Conservation (phyloP, 108 stramenopile species). For the Ochromonas danica region DNA sequence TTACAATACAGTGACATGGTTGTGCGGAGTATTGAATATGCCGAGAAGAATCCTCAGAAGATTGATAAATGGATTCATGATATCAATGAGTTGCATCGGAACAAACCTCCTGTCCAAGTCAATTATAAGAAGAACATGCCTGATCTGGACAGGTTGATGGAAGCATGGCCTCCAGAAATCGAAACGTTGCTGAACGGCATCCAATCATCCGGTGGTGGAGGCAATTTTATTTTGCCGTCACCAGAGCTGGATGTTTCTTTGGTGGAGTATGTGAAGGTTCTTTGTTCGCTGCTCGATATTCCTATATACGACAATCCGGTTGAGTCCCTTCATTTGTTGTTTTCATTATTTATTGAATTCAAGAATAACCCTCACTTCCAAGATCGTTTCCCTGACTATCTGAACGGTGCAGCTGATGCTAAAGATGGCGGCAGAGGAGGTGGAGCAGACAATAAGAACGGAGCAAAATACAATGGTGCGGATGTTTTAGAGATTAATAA, state of each 20-base stretch:
- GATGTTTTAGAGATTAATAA: constrained; percentile 30
- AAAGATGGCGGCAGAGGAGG: background rate
- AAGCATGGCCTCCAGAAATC: constrained; percentile 69
- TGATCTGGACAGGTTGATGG: constrained; percentile 68
- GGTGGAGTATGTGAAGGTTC: constrained; percentile 68
- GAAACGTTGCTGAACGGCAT: constrained; percentile 49
- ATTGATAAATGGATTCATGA: constrained; percentile 69
- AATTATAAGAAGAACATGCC: constrained; percentile 69
- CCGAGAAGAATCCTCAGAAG: constrained; percentile 64
- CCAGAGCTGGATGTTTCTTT: constrained; percentile 66
- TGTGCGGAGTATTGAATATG: constrained; percentile 65
- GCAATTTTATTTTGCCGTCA: constrained; percentile 52
- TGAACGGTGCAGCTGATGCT: background rate
- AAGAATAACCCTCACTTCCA: constrained; percentile 52
- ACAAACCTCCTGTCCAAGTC: constrained; percentile 62
- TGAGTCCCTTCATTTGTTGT: constrained; percentile 62
- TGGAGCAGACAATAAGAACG: background rate
- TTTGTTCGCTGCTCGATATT: constrained; percentile 72
- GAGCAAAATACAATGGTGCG: constrained; percentile 3
- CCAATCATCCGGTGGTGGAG: background rate
- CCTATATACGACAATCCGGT: constrained; percentile 66
- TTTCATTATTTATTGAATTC: constrained; percentile 60
- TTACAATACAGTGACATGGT: constrained; percentile 31
- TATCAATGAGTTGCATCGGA: constrained; percentile 68
- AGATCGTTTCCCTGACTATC: constrained; percentile 22